Evolutionary conservation across 2,329 filamentous ascomycete genomes (phyloP).

Genomic region (Scytalidium sp.): DNA sequence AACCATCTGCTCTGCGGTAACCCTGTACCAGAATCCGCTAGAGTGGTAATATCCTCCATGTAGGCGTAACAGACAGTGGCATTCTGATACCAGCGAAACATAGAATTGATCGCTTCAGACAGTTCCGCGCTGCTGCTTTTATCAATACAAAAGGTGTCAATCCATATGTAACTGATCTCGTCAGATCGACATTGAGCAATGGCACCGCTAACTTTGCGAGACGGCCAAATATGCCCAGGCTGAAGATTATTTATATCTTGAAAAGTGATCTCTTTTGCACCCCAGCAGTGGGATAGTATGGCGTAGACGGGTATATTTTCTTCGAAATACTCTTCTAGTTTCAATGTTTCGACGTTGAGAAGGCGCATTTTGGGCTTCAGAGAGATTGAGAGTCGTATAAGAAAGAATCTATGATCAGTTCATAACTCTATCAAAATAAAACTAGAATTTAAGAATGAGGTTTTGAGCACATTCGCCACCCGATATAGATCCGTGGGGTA

Average conservation of each 20-base stretch:
- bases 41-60: neutral
- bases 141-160: slow-evolving; percentile 9
- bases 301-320: slow-evolving; percentile 6
- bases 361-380: no score
- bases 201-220: slow-evolving; percentile 1
- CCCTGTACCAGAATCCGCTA: no score
- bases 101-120: no score
- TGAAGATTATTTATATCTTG: neutral
- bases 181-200: slow-evolving; percentile 1
- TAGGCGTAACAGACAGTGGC: slow-evolving; percentile 10
- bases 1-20: no score
- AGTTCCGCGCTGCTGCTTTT: slow-evolving; percentile 8
- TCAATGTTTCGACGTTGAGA: slow-evolving; percentile 1
- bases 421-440: no score
- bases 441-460: no score
- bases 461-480: no score
- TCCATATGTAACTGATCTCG: slow-evolving; percentile 7
- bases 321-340: slow-evolving; percentile 8
- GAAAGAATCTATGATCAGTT: no score
- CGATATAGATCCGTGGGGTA: no score
- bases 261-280: slow-evolving; percentile 16
- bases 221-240: neutral
- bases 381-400: no score
- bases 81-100: slow-evolving; percentile 3
- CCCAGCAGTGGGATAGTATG: slow-evolving; percentile 15